Evolutionary conservation across 2,329 filamentous ascomycete genomes (phyloP).

Genomic region (Arthrobotrys megalospora): DNA sequence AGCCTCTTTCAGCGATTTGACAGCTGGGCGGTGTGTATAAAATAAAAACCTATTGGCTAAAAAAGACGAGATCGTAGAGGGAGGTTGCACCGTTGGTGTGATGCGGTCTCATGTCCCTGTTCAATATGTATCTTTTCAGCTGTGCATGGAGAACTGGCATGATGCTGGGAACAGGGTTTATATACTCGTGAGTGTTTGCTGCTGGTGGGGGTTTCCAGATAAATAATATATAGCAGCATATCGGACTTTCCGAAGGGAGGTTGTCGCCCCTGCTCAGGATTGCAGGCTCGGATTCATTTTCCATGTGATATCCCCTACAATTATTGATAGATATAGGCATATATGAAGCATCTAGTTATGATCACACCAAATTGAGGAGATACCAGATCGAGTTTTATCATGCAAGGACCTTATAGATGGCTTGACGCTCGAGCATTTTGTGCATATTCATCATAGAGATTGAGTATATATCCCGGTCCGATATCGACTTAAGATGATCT

Average conservation of each 20-base stretch:
- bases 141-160: neutral
- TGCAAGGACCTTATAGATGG: constrained; percentile 4
- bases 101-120: neutral
- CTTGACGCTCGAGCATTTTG: constrained; percentile 18
- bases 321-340: neutral
- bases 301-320: neutral
- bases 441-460: neutral
- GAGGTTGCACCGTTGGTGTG: too few species aligned
- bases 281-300: neutral
- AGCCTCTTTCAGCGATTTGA: neutral
- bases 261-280: neutral
- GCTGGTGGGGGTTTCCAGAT: too few species aligned
- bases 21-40: too few species aligned
- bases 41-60: neutral
- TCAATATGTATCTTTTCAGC: neutral
- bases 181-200: neutral
- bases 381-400: neutral
- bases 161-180: neutral
- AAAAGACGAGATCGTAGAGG: neutral
- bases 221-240: neutral
- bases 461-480: neutral
- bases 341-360: neutral
- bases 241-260: neutral
- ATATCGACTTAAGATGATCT: neutral
- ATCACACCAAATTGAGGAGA: too few species aligned